Evolutionary conservation across 2,329 filamentous ascomycete species (phyloP).

Genomic region (Xylaria sp.): DNA sequence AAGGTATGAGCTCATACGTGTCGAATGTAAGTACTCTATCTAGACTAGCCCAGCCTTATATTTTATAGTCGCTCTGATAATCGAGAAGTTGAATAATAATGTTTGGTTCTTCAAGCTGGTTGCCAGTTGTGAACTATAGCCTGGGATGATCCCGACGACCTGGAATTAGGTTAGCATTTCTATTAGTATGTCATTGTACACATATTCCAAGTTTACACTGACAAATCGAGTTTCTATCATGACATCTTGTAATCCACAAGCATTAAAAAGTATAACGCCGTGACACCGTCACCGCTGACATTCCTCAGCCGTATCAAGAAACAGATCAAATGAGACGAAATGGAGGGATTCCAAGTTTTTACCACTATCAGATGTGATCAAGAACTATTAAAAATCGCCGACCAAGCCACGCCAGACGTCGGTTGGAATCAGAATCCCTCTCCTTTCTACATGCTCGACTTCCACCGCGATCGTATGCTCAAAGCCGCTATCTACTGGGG

Average conservation of each 20-base stretch:
- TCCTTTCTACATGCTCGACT: slow-evolving; percentile 81
- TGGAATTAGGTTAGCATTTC: not conserved
- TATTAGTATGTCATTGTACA: not conserved
- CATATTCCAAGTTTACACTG: not conserved
- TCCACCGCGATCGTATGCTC: slow-evolving; percentile 83
- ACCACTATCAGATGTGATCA: slow-evolving; percentile 79
- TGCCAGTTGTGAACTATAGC: not conserved
- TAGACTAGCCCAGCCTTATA: not conserved
- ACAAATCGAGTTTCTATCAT: not conserved
- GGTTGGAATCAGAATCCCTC: slow-evolving; percentile 68
- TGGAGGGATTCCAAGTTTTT: slow-evolving; percentile 69
- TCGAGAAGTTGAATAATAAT: not conserved
- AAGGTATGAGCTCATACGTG: slow-evolving; percentile 40
- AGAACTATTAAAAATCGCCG: slow-evolving; percentile 58
- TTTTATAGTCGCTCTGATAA: not conserved
- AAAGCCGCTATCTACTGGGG: slow-evolving; percentile 67
- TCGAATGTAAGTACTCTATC: not conserved
- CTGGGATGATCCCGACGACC: not conserved
- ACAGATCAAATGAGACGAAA: slow-evolving; percentile 2
- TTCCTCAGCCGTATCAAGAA: slow-evolving; percentile 44
- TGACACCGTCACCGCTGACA: not conserved
- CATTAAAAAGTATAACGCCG: too few relatives aligned
- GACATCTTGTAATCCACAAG: too few relatives aligned
- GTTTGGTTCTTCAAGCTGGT: not conserved
- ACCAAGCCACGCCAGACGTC: slow-evolving; percentile 53